phyloP scores from a whole-genome alignment of 2,329 filamentous ascomycete genomes.

The Podosphaera xanthii region DNA sequence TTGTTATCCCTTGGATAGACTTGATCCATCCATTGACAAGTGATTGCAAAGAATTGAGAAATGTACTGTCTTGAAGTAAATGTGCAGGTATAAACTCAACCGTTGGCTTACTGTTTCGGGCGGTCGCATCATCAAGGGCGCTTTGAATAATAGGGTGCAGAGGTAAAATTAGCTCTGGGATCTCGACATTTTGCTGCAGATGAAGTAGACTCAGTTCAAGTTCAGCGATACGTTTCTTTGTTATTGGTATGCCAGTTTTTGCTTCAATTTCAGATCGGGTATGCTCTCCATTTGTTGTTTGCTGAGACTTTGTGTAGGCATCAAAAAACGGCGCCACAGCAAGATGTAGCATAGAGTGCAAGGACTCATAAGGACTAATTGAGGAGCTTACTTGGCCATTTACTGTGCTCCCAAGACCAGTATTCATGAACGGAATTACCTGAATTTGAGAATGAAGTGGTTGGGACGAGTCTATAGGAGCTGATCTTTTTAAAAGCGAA shows the following conservation, averaged over 20 bases:
- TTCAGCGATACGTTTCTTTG: slow-evolving; percentile 91
- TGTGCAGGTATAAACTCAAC: slow-evolving; percentile 55
- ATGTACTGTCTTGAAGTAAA: slow-evolving; percentile 69
- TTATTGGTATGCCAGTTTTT: slow-evolving; percentile 87
- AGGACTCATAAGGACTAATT: slow-evolving; percentile 69
- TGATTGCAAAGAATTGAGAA: slow-evolving; percentile 81
- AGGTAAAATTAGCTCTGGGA: slow-evolving; percentile 70
- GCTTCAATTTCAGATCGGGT: slow-evolving; percentile 67
- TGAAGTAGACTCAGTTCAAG: slow-evolving; percentile 76
- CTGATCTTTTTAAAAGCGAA: slow-evolving; percentile 71
- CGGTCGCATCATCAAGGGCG: slow-evolving; percentile 56
- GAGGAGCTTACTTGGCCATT: slow-evolving; percentile 47
- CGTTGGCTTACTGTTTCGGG: slow-evolving; percentile 42
- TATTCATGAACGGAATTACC: slow-evolving; percentile 75
- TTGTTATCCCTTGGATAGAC: slow-evolving; percentile 89
- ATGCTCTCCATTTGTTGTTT: slow-evolving; percentile 39
- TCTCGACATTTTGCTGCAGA: slow-evolving; percentile 92
- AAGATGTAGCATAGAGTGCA: slow-evolving; percentile 80
- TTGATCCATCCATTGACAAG: slow-evolving; percentile 97
- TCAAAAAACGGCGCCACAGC: slow-evolving; percentile 92
- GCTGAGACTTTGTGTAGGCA: slow-evolving; percentile 71
- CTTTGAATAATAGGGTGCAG: slow-evolving; percentile 75
- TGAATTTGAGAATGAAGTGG: slow-evolving; percentile 77
- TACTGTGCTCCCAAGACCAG: slow-evolving; percentile 38
- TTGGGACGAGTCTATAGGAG: slow-evolving; percentile 62